Conservation (phyloP, 164 flowering plant species). For the Akebia trifoliata region DNA sequence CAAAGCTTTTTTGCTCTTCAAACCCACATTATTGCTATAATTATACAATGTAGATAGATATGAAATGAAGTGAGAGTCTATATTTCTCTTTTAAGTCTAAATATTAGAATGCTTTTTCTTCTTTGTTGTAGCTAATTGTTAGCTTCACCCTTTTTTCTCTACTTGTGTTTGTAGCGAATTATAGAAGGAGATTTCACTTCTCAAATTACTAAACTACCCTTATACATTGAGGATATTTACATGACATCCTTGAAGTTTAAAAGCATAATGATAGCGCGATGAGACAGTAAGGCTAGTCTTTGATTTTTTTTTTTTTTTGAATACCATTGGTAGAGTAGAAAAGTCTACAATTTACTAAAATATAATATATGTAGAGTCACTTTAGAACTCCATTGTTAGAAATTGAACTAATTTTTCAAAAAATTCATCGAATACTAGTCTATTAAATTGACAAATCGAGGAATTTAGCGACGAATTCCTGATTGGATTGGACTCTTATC, state of each 20-base stretch:
- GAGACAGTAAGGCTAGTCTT: no score
- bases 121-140: neutral
- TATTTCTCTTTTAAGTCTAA: neutral
- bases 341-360: no score
- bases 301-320: no score
- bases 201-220: neutral
- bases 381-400: no score
- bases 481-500: no score
- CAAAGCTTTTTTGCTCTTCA: neutral
- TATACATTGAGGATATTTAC: neutral
- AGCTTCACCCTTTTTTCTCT: neutral
- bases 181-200: neutral
- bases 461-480: no score
- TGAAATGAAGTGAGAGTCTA: constrained; percentile 7
- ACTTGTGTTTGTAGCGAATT: neutral
- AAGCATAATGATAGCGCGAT: neutral
- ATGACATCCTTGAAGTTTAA: neutral
- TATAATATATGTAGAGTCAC: no score
- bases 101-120: neutral
- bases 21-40: constrained; percentile 5
- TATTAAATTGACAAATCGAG: no score
- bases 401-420: no score
- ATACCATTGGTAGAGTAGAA: no score
- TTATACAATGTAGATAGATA: no score
- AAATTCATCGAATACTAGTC: no score